Base-by-base conservation (phyloP, 2,329 filamentous ascomycete species). In the Seiridium unicorne region DNA sequence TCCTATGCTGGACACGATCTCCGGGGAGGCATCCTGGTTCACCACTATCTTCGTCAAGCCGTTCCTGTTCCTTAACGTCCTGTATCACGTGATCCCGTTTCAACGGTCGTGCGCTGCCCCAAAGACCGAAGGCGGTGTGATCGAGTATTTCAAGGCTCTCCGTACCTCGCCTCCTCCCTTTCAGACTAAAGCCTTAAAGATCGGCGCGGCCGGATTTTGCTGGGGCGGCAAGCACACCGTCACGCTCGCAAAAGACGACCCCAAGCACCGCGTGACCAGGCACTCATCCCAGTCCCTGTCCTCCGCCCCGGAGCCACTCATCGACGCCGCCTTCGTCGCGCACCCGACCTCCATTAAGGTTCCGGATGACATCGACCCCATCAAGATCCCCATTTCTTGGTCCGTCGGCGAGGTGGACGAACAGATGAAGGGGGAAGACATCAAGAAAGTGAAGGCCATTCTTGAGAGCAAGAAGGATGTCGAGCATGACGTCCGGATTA, bases 141-240 rank as follows among this genome's bases (percentile, higher is more conserved):
- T 44, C 42, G n/a, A 44, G n/a, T 44, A 44, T 5, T 44, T 44
- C 42, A 9, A 44, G 10, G 3, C 42, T 44, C 42, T 44, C 42
- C 42, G 42, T n/a, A 44, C 42, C 42, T 44, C 42, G 42, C 42
- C 42, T n/a, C 42, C 42, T 9, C 42, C 42, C 42, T 44, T 44
- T 44, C 10, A 44, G 5, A 44, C 42, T n/a, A 44, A 44, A 6
- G 42, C 10, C 5, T 44, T 44, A n/a, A 44, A 44, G 3, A 71
- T 88, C 51, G 84, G 79, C 31, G 81, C 77, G 0, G 82, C 82
- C 0, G 87, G 86, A 0, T 88, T 86, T 73, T 88, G 84, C 75
- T 89, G 85, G 85, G 86, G 86, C 32, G 86, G 84, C 32, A 82
- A 83, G 62, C 79, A 86, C 64, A 72, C 77, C 2, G 68, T 84